A percentile compares a stretch with the other conserved stretches of the same genome.
Evolutionary conservation across 345 rosid genomes (phyloP).

Genomic region (Eucalyptus tenuipes): DNA sequence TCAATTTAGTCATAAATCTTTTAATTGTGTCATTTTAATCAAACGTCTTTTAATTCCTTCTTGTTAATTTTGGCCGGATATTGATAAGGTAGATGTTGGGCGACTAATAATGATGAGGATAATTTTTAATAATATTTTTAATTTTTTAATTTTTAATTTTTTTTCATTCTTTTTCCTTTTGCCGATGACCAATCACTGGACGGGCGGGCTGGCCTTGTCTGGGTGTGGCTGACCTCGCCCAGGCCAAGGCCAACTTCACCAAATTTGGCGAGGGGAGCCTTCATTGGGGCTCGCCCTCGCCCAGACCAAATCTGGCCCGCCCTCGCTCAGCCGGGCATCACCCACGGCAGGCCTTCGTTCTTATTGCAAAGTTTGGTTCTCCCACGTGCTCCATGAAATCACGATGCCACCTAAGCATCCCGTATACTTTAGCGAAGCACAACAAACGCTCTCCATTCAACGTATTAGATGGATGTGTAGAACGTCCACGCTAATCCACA

Average conservation of each 20-base stretch:
- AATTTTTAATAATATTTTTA: too few species aligned
- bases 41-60: fast-evolving
- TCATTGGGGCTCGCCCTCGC: fast-evolving
- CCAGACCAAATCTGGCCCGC: too few species aligned
- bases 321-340: too few species aligned
- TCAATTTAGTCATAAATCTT: fast-evolving
- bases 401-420: background rate
- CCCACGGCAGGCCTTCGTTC: background rate
- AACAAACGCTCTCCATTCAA: background rate
- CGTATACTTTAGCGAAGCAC: background rate
- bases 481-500: too few species aligned
- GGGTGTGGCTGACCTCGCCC: fast-evolving
- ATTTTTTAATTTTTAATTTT: too few species aligned
- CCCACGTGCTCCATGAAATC: background rate
- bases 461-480: background rate
- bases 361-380: background rate
- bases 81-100: too few species aligned
- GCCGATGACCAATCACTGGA: fast-evolving
- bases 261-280: too few species aligned
- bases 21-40: too few species aligned
- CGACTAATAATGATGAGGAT: fast-evolving
- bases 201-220: fast-evolving
- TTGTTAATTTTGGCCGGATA: fast-evolving
- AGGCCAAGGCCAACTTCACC: too few species aligned
- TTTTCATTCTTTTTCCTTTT: too few species aligned